Percentiles rank a stretch among this genome's conserved stretches.
Conservation (phyloP, 768 basidiomycete species). For the Tulasnella calospora region DNA sequence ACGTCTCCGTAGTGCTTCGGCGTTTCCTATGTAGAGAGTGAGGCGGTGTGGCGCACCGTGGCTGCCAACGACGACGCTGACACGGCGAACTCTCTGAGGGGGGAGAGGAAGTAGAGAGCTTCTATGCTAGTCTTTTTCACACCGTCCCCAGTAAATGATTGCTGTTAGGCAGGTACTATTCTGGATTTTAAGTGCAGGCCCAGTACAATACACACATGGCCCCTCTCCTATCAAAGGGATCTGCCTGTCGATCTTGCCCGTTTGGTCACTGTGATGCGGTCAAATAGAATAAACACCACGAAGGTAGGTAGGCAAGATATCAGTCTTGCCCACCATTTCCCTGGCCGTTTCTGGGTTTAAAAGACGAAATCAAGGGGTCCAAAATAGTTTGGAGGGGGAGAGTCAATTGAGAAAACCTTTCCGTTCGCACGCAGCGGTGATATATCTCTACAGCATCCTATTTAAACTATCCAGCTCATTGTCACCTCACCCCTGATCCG, state of each 20-base stretch:
- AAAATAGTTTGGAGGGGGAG: slow-evolving; percentile 9
- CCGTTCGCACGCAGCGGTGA: not conserved
- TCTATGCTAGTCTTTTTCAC: not conserved
- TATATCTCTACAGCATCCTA: not conserved
- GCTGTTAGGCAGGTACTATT: not conserved
- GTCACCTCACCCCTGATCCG: not conserved
- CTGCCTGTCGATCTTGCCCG: not conserved
- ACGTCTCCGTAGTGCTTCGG: too few relatives aligned
- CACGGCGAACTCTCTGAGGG: not conserved
- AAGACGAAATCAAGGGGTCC: not conserved
- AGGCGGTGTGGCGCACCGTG: not conserved
- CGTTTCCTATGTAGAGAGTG: not conserved
- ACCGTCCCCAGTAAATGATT: not conserved
- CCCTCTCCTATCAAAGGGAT: not conserved
- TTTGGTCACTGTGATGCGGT: not conserved
- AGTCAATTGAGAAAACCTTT: not conserved
- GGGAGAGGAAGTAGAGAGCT: not conserved
- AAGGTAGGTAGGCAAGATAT: not conserved
- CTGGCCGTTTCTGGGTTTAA: not conserved
- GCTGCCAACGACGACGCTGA: too few relatives aligned
- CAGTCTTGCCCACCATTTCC: slow-evolving; percentile 6
- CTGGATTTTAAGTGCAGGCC: too few relatives aligned
- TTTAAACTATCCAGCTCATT: not conserved
- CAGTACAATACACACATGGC: not conserved
- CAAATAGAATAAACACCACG: not conserved